These are phyloP conservation scores for Rhodamnia argentea DNA, from an alignment of 345 rosid species.

Conservation along the genomic window DNA sequence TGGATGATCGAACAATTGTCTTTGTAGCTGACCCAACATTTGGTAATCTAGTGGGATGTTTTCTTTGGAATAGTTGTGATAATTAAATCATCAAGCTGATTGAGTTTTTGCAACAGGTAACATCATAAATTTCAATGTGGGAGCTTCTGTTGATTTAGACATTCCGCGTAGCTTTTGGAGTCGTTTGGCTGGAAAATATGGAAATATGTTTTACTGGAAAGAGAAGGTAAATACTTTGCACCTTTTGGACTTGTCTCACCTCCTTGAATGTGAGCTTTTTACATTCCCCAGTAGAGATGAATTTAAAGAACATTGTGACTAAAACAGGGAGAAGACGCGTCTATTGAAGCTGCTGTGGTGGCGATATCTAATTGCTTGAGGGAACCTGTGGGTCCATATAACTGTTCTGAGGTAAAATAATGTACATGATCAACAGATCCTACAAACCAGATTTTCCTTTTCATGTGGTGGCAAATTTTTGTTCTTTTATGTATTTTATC, in stretches of 20 bases:
- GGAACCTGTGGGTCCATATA: slow-evolving; percentile 73
- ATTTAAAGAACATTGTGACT: background rate
- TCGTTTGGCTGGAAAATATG: slow-evolving; percentile 57
- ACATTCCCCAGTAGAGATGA: background rate
- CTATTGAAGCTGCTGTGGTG: slow-evolving; percentile 86
- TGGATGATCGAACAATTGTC: slow-evolving; percentile 79
- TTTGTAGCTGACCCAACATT: slow-evolving; percentile 90
- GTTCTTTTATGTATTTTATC: background rate
- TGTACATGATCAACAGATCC: background rate
- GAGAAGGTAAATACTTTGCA: slow-evolving; percentile 38
- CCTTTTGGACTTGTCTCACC: background rate
- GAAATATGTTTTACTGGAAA: slow-evolving; percentile 76
- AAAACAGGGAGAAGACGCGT: slow-evolving; percentile 79
- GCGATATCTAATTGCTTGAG: slow-evolving; percentile 78
- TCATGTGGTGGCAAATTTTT: background rate
- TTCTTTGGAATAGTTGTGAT: background rate
- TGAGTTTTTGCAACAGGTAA: slow-evolving; percentile 37
- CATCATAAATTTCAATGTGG: slow-evolving; percentile 77
- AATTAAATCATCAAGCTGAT: background rate
- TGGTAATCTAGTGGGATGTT: slow-evolving; percentile 26
- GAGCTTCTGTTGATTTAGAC: slow-evolving; percentile 68
- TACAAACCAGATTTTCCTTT: background rate
- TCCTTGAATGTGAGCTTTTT: background rate
- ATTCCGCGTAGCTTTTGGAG: slow-evolving; percentile 90
- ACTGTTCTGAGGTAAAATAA: slow-evolving; percentile 62